Base-by-base conservation (phyloP, 2,329 filamentous ascomycete species). In the Penicillium brasilianum region DNA sequence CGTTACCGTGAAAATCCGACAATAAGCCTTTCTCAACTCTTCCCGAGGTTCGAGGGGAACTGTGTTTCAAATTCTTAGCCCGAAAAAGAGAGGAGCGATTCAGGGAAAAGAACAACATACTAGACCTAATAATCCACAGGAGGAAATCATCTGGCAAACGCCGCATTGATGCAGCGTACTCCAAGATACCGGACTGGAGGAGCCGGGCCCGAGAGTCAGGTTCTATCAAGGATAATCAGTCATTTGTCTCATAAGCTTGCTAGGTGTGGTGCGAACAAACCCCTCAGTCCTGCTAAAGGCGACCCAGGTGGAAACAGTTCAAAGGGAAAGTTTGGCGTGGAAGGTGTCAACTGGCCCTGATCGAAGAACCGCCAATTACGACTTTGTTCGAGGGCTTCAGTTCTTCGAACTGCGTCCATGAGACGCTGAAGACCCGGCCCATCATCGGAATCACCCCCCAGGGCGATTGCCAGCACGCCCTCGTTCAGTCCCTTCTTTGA, bases 91-190 rank as follows among this genome's bases (percentile, higher is more conserved):
- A 8, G 22, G 22, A 55, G 10, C 9, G 6, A 22, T 11, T n/a
- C n/a, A n/a, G 20, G 48, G 32, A 46, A 48, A 63, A 5, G 8
- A 3, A 9, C 11, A 41, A 69, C 69, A 30, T 50, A 78, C 78
- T 65, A 54, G 74, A 71, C 43, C 72, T 64, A 37, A 80, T 73
- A 3, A 92, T 78, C 90, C 90, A 93, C 16, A 83, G 69, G 53
- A 91, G 82, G 0, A 92, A 70, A 57, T 89, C 83, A 61, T 91
- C 85, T 0, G 90, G 86, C 13, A 92, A 72, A 3, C 71, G 65
- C 13, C 75, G 72, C 41, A 78, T 78, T 4, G 73, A 70, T 16
- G 85, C 76, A 14, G 88, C 78, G 48, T 85, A 82, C 58, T 85
- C 82, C 1, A 88, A 81, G 58, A 90, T 77, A 1, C 90, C 89